Conservation (phyloP, 495 filamentous ascomycete species). For the Massariosphaeria phaeospora region DNA sequence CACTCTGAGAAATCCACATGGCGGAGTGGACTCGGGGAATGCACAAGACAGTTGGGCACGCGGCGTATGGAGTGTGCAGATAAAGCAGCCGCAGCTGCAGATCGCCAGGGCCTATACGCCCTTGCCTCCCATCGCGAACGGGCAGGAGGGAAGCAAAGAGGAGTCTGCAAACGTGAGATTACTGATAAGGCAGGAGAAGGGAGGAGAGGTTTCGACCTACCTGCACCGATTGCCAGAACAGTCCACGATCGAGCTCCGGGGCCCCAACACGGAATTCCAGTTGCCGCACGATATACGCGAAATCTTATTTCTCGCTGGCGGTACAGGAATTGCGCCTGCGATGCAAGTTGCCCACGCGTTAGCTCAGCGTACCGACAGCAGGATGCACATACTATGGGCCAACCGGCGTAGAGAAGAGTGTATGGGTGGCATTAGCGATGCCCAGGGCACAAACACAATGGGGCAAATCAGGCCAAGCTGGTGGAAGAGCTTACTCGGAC, state of each 20-base stretch:
- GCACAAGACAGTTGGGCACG: slow-evolving; percentile 47
- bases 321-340: slow-evolving; percentile 89
- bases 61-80: slow-evolving; percentile 79
- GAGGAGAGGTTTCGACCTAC: slow-evolving; percentile 58
- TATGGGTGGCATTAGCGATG: slow-evolving; percentile 44
- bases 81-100: slow-evolving; percentile 89
- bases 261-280: slow-evolving; percentile 66
- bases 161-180: slow-evolving; percentile 44
- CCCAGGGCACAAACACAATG: background rate
- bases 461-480: slow-evolving; percentile 1
- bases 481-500: slow-evolving; percentile 24
- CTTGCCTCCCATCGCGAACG: slow-evolving; percentile 49
- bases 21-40: slow-evolving; percentile 38
- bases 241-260: slow-evolving; percentile 65
- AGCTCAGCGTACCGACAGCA: slow-evolving; percentile 38
- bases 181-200: slow-evolving; percentile 44
- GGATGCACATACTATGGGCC: slow-evolving; percentile 65
- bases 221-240: slow-evolving; percentile 59
- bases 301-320: slow-evolving; percentile 83
- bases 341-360: slow-evolving; percentile 68
- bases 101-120: slow-evolving; percentile 88
- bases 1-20: slow-evolving; percentile 48
- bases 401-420: slow-evolving; percentile 57
- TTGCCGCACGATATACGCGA: slow-evolving; percentile 51
- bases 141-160: slow-evolving; percentile 40